A percentile compares a stretch with the other conserved stretches of the same genome.
These are phyloP conservation scores for Endothia cerciana DNA, from an alignment of 2,329 filamentous ascomycete species.

Conservation along the genomic window DNA sequence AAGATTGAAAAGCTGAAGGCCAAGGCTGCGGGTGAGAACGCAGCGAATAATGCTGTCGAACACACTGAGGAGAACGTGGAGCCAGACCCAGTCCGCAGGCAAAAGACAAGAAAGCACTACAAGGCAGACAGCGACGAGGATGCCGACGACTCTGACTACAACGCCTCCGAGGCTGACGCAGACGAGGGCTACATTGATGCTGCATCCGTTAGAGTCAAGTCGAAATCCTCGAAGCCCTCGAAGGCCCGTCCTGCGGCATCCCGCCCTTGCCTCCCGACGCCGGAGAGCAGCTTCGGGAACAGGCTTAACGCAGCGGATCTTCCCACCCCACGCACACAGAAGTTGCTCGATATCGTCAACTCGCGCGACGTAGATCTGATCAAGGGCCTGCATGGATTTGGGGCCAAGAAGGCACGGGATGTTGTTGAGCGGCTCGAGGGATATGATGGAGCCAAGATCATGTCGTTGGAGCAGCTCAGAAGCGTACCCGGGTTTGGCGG, in stretches of 20 bases:
- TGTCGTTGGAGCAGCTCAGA: slow-evolving; percentile 55
- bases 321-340: slow-evolving; percentile 57
- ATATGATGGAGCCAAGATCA: slow-evolving; percentile 48
- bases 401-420: slow-evolving; percentile 70
- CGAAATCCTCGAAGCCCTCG: slow-evolving; percentile 24
- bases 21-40: slow-evolving; percentile 47
- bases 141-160: slow-evolving; percentile 46
- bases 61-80: neutral
- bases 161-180: slow-evolving; percentile 47
- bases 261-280: slow-evolving; percentile 42
- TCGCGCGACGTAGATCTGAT: slow-evolving; percentile 70
- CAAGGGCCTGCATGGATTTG: slow-evolving; percentile 69
- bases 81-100: slow-evolving; percentile 8
- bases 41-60: neutral
- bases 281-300: slow-evolving; percentile 12
- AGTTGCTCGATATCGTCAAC: slow-evolving; percentile 73
- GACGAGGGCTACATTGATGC: slow-evolving; percentile 40
- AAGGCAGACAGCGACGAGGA: slow-evolving; percentile 46
- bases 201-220: slow-evolving; percentile 19
- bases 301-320: neutral
- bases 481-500: slow-evolving; percentile 61
- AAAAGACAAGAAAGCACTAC: slow-evolving; percentile 38
- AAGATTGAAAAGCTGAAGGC: slow-evolving; percentile 69
- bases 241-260: neutral
- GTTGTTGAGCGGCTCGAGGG: slow-evolving; percentile 60